Evolutionary conservation across 2,329 filamentous ascomycete genomes (phyloP), one percentile per base, ranked within the genome.

Genomic region (Scedosporium dehoogii): DNA sequence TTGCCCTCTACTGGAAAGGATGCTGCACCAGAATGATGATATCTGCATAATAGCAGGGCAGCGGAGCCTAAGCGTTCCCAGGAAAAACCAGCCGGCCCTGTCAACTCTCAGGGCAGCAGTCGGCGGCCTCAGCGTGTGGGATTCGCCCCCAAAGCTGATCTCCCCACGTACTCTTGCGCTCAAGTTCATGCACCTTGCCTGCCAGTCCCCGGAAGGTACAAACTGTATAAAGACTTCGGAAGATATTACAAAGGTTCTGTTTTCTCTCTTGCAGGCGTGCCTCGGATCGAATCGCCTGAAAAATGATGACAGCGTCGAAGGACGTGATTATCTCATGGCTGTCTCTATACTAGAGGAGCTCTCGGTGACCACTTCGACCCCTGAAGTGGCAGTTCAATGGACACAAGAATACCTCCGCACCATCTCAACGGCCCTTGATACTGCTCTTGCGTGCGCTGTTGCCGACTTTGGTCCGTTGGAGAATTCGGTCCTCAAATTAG

Each of bases 51-150:
- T 91, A n/a, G 81, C 82, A 0, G 83, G 81, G 64, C 86, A 90
- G 44, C 83, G 86, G 38, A 83, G 83, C 66, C 84, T 76, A 63
- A 92, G 91, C 66, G 79, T 92, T 70, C 87, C 90, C 0, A 87
- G 82, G 69, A 79, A 84, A 33, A 83, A 82, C 10, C 85, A 86
- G 67, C 76, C 75, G 16, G 78, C 83, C 0, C 70, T 92, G 6
- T 67, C 73, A 6, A 76, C 79, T 0, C 77, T 91, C 51, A 84
- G 85, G 63, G 72, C 74, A 1, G 73, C 76, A 3, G 68, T 91
- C 3, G 71, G 80, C 58, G 74, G 79, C 25, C 76, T 85, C 42
- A 71, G 79, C 0, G 73, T 89, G 1, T 93, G 89, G 89, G 79
- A 81, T 53, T 78, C 81, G 1, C 72, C 73, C 48, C 82, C 81